Conservation (phyloP, 208 protist genomes). For the Wallacemonas rigidus region DNA sequence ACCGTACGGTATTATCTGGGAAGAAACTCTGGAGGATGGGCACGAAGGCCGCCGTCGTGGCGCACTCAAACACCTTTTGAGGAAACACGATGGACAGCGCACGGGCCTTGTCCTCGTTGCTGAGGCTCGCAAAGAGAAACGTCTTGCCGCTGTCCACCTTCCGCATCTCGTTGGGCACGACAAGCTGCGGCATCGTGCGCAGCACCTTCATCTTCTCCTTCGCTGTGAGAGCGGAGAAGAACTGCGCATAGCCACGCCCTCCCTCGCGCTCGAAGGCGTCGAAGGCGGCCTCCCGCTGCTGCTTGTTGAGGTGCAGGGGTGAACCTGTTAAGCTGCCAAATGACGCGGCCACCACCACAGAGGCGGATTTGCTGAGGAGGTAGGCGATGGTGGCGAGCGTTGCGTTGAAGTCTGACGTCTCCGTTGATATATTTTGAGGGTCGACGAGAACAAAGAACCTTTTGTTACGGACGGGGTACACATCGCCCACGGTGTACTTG, state of each 20-base stretch:
- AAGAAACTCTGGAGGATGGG: conserved; percentile 43
- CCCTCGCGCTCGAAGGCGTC: conserved; percentile 66
- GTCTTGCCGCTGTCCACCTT: conserved; percentile 55
- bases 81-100: conserved; percentile 51
- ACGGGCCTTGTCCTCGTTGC: conserved; percentile 45
- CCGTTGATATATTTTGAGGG: conserved; percentile 61
- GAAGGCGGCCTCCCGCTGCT: conserved; percentile 51
- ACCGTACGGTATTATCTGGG: conserved; percentile 53
- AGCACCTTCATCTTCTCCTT: conserved; percentile 61
- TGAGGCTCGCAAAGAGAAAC: conserved; percentile 46
- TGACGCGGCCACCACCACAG: conserved; percentile 61
- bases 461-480: conserved; percentile 76
- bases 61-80: conserved; percentile 41
- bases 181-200: conserved; percentile 31
- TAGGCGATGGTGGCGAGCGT: conserved; percentile 67
- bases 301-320: conserved; percentile 41
- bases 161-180: conserved; percentile 19
- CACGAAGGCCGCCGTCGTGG: conserved; percentile 62
- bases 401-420: conserved; percentile 48
- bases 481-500: conserved; percentile 73
- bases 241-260: conserved; percentile 71
- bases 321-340: conserved; percentile 59
- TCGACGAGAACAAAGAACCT: conserved; percentile 67
- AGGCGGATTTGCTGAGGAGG: conserved; percentile 51
- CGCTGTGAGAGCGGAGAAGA: conserved; percentile 50